These are phyloP conservation scores for Anthoceros angustus DNA, from an alignment of 225 moss, liverwort and hornwort species.

Conservation along the genomic window DNA sequence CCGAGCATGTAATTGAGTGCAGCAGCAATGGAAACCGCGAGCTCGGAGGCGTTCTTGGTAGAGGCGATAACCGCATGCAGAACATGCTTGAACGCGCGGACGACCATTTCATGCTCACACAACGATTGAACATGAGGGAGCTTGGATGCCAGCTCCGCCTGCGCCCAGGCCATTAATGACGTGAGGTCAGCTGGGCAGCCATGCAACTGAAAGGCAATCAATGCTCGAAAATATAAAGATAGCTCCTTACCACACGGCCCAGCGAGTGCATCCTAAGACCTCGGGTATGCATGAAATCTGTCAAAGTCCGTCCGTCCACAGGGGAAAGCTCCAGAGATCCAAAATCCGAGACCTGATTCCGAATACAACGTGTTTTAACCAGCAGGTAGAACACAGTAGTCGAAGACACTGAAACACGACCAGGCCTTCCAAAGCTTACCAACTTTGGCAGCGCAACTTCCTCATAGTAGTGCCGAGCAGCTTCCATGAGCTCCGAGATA, in stretches of 20 bases:
- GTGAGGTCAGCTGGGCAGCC: neutral
- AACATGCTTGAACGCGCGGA: conserved; percentile 48
- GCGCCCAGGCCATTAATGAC: conserved; percentile 2
- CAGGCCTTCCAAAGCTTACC: conserved; percentile 10
- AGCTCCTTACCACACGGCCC: conserved; percentile 36
- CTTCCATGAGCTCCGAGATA: conserved; percentile 35
- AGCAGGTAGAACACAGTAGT: neutral
- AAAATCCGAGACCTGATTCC: conserved; percentile 41
- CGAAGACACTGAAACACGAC: neutral
- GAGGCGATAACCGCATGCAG: conserved; percentile 41
- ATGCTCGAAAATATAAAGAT: neutral
- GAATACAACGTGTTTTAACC: no score
- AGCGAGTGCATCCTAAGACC: conserved; percentile 48
- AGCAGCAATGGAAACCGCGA: conserved; percentile 36
- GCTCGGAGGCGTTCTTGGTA: conserved; percentile 26
- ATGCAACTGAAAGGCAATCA: neutral
- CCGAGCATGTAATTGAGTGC: conserved; percentile 48
- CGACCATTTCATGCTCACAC: conserved; percentile 52
- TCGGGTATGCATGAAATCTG: conserved; percentile 70
- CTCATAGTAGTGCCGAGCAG: conserved; percentile 37
- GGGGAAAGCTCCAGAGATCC: conserved; percentile 50
- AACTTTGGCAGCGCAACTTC: conserved; percentile 47
- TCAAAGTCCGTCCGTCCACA: conserved; percentile 50
- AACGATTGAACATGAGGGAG: conserved; percentile 50
- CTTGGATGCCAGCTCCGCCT: conserved; percentile 43